phyloP scores from a whole-genome alignment of 2,329 filamentous ascomycete species.

The Botrytis sinoallii region DNA sequence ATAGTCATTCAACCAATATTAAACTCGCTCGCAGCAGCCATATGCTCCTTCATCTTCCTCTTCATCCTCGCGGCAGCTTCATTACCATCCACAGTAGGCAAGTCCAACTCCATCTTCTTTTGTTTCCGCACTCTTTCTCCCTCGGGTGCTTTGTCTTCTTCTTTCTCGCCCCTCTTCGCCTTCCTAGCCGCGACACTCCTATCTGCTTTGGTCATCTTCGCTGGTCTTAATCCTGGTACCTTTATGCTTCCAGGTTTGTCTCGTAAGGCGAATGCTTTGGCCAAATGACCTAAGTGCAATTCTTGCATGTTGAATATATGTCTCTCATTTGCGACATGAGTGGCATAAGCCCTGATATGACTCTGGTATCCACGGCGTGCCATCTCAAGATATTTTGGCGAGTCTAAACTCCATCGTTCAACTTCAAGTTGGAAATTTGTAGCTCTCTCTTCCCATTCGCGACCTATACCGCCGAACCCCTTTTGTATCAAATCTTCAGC shows the following conservation, averaged over 20 bases:
- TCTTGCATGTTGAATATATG: constrained; percentile 87
- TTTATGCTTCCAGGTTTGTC: constrained; percentile 85
- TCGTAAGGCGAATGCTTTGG: constrained; percentile 87
- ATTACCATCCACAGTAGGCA: constrained; percentile 48
- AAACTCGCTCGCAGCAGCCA: constrained; percentile 61
- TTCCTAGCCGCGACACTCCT: constrained; percentile 41
- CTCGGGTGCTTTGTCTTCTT: constrained; percentile 37
- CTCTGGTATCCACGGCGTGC: constrained; percentile 85
- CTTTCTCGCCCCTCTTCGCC: constrained; percentile 38
- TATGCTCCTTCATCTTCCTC: constrained; percentile 58
- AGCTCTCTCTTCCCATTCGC: constrained; percentile 61
- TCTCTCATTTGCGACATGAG: constrained; percentile 82
- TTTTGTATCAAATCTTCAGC: constrained; percentile 66
- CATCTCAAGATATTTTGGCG: constrained; percentile 70
- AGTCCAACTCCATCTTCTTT: constrained; percentile 40
- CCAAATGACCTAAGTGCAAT: constrained; percentile 86
- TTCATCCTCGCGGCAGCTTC: constrained; percentile 62
- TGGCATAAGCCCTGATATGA: constrained; percentile 91
- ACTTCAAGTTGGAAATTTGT: constrained; percentile 66
- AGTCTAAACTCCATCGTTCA: constrained; percentile 63
- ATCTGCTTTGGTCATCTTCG: constrained; percentile 42
- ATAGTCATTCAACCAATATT: constrained; percentile 55
- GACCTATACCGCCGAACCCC: constrained; percentile 53
- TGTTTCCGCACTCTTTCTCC: constrained; percentile 38
- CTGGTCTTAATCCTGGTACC: constrained; percentile 44